Evolutionary conservation across 257 asterid species (phyloP).

Genomic region (Lycium barbarum): DNA sequence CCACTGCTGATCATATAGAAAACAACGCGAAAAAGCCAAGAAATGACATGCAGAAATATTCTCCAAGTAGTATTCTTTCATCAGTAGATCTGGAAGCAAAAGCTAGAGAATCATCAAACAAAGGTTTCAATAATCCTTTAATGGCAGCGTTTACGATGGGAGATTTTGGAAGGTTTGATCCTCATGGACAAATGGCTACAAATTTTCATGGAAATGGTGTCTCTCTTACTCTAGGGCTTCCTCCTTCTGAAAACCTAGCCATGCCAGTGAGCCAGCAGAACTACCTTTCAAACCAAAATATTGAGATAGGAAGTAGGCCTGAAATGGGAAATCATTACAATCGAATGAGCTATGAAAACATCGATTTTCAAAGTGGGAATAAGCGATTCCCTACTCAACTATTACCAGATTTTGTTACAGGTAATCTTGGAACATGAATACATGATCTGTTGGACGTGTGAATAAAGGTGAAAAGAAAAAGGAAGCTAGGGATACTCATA

Average conservation of each 20-base stretch:
- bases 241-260: conserved; percentile 53
- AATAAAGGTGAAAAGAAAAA: background rate
- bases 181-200: conserved; percentile 42
- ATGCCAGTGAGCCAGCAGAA: conserved; percentile 43
- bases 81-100: conserved; percentile 44
- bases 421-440: conserved; percentile 31
- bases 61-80: conserved; percentile 49
- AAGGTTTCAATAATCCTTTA: conserved; percentile 31
- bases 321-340: conserved; percentile 42
- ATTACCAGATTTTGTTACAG: conserved; percentile 66
- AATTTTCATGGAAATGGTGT: conserved; percentile 49
- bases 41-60: conserved; percentile 36
- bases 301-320: conserved; percentile 44
- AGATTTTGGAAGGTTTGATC: conserved; percentile 44
- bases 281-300: conserved; percentile 48
- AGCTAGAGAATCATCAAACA: conserved; percentile 30
- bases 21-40: conserved; percentile 47
- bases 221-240: conserved; percentile 62
- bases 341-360: conserved; percentile 46
- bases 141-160: conserved; percentile 38
- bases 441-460: background rate
- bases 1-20: conserved; percentile 9
- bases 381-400: conserved; percentile 60
- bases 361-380: conserved; percentile 58
- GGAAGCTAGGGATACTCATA: background rate